phyloP scores from a whole-genome alignment of 306 rosid species.

The Trichosanthes truncata region DNA sequence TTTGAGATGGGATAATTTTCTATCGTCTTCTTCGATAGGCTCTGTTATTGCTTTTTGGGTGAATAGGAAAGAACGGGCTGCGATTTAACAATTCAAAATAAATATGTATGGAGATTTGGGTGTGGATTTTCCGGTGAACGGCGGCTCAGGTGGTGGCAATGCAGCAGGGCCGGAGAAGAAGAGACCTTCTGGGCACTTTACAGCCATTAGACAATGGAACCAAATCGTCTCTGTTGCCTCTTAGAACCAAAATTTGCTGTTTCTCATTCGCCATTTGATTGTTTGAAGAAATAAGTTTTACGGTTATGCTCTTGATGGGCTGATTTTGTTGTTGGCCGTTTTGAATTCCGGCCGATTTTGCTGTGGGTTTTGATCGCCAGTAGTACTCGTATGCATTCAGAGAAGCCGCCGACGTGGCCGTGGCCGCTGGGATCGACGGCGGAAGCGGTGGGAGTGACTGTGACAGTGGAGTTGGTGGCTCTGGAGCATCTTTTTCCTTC shows the following conservation, averaged over 20 bases:
- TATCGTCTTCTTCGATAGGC: constrained; percentile 1
- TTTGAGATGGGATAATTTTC: background rate
- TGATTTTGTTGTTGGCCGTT: constrained; percentile 15
- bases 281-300: constrained; percentile 18
- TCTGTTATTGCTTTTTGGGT: constrained; percentile 4
- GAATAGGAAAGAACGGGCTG: background rate
- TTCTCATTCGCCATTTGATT: constrained; percentile 23
- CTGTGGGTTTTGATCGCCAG: constrained; percentile 47
- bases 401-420: constrained; percentile 22
- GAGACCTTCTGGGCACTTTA: constrained; percentile 65
- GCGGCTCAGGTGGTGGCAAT: constrained; percentile 68
- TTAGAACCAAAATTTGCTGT: constrained; percentile 33
- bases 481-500: constrained; percentile 20
- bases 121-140: background rate
- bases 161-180: constrained; percentile 58
- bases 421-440: constrained; percentile 6
- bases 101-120: background rate
- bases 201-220: constrained; percentile 50
- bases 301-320: constrained; percentile 6
- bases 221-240: constrained; percentile 56
- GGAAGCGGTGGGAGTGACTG: constrained; percentile 58
- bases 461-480: constrained; percentile 22
- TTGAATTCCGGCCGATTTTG: constrained; percentile 8
- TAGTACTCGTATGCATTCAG: constrained; percentile 59
- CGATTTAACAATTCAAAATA: background rate